Evolutionary conservation across 1,284 basidiomycete genomes (phyloP).

Genomic region (Puccinia brachypodii): DNA sequence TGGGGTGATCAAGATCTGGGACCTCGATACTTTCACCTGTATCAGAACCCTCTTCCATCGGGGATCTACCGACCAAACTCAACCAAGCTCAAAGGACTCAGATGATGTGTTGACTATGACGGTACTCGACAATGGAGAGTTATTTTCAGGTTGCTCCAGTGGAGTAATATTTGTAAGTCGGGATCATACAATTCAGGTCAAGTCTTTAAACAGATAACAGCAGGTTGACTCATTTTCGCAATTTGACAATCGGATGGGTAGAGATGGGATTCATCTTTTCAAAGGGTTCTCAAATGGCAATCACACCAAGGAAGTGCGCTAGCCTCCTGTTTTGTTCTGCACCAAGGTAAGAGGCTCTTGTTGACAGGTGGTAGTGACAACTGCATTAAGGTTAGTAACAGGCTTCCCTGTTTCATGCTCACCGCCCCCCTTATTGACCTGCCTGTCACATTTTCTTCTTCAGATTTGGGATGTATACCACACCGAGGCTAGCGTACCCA

Average conservation of each 20-base stretch:
- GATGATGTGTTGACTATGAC: slow-evolving; percentile 46
- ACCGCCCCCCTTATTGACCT: slow-evolving; percentile 68
- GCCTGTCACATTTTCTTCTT: background rate
- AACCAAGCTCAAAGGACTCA: background rate
- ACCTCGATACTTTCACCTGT: slow-evolving; percentile 48
- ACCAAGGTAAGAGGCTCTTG: slow-evolving; percentile 37
- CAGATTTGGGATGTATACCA: slow-evolving; percentile 53
- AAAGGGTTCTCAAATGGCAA: slow-evolving; percentile 36
- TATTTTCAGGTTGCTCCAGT: slow-evolving; percentile 48
- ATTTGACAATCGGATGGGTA: background rate
- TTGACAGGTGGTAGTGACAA: slow-evolving; percentile 56
- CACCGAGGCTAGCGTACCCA: slow-evolving; percentile 67
- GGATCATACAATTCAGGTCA: background rate
- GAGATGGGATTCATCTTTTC: slow-evolving; percentile 47
- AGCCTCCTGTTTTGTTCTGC: slow-evolving; percentile 35
- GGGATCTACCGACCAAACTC: slow-evolving; percentile 1
- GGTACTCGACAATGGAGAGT: slow-evolving; percentile 46
- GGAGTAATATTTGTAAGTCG: slow-evolving; percentile 38
- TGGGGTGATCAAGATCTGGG: slow-evolving; percentile 48
- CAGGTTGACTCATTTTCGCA: background rate
- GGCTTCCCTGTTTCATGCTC: slow-evolving; percentile 79
- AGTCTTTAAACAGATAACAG: background rate
- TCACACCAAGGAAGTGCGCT: slow-evolving; percentile 44
- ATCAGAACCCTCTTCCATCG: slow-evolving; percentile 48
- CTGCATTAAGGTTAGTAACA: slow-evolving; percentile 58